Evolutionary conservation across 208 protist species (phyloP).

Genomic region (Acanthamoeba divionensis): DNA sequence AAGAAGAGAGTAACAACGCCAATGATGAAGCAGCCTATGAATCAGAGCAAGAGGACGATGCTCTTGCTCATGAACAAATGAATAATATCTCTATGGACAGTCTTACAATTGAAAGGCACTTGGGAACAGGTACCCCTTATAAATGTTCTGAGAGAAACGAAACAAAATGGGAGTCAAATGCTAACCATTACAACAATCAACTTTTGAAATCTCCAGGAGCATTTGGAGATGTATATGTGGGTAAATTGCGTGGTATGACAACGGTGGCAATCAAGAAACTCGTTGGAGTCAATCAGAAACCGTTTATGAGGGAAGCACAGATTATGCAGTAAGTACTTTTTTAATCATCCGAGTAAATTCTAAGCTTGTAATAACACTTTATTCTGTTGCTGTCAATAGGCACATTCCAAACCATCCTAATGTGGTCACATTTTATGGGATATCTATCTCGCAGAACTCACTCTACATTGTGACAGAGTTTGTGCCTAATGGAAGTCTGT

Average conservation of each 20-base stretch:
- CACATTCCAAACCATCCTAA: conserved; percentile 42
- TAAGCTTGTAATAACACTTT: neutral
- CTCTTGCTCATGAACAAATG: no score
- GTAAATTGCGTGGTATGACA: conserved; percentile 25
- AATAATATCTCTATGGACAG: neutral
- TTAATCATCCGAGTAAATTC: neutral
- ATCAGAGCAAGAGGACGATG: no score
- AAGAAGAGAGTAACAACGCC: no score
- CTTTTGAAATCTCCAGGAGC: neutral
- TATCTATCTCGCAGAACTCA: neutral
- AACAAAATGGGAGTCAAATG: no score
- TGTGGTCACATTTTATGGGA: conserved; percentile 42
- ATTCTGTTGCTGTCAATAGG: neutral
- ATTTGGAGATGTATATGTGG: conserved; percentile 10
- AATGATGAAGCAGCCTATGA: no score
- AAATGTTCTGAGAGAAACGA: neutral
- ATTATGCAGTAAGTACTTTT: conserved; percentile 17
- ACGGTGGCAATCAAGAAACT: conserved; percentile 40
- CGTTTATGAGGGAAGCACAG: conserved; percentile 7
- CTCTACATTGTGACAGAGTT: conserved; percentile 28
- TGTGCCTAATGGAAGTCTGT: neutral
- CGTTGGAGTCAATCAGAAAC: neutral
- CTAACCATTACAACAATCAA: neutral
- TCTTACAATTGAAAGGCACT: neutral
- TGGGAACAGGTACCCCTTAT: neutral